Evolutionary conservation across 495 filamentous ascomycete genomes (phyloP), one percentile per base, ranked within the genome.

Genomic region (Penicillium crystallinum): DNA sequence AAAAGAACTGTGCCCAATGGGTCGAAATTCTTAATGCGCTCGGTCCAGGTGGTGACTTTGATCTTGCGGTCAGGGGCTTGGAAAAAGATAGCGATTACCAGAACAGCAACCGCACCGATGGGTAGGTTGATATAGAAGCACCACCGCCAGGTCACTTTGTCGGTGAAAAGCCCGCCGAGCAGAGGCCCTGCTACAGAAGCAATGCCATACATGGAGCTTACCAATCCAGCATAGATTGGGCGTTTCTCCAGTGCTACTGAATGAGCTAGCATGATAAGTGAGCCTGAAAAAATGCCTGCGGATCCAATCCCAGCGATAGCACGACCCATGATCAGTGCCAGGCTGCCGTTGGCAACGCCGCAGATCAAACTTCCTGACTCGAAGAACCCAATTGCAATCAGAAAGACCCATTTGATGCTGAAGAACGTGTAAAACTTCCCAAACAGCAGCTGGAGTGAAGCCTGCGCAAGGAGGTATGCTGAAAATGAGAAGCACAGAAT

Each of bases 61-160:
- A 29, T 29, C 25, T 29, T 4, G 25, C 25, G 25, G n/a, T n/a
- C n/a, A n/a, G 73, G 67, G 2, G 68, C 51, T 1, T 75, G 62
- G 31, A 85, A 64, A 49, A 82, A 73, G 52, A 85, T 64, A 21
- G 80, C 54, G 40, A 85, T 75, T 15, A 78, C 74, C 0, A 69
- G 51, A 49, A 84, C 79, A 4, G 80, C 76, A 10, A 80, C 42
- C 14, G 73, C 83, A 8, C 84, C 85, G 38, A 87, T 77, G 3
- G 85, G 84, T 14, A 88, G 68, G 48, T 89, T 90, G 67, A 87
- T 88, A 62, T 81, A 90, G 67, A 93, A 91, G 58, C 88, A 92
- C 89, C 88, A 92, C 46, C 89, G 70, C 89, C 89, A 95, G 1
- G 80, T 78, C 5, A 81, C 65, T n/a, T 77, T 66, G 22, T 78